Evolutionary conservation across 129 eudicot genomes (phyloP).

Genomic region (Pseudognaphalium luteoalbum): DNA sequence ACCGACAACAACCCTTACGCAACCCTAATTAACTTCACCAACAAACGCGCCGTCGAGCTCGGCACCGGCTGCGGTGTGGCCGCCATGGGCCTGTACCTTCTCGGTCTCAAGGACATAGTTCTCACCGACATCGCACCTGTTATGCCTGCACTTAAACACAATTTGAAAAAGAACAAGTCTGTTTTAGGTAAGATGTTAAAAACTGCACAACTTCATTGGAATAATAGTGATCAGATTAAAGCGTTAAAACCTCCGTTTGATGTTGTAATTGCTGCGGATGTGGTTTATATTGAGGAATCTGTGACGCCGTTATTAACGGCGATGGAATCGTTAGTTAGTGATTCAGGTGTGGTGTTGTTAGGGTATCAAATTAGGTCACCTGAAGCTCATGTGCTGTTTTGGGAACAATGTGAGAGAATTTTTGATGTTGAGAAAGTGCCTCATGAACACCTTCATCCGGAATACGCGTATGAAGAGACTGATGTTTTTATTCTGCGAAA

Average conservation of each 20-base stretch:
- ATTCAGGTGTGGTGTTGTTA: conserved; percentile 66
- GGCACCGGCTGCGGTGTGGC: conserved; percentile 94
- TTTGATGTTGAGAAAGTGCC: conserved; percentile 67
- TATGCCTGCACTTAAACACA: conserved; percentile 86
- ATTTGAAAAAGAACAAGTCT: conserved; percentile 69
- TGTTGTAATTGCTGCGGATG: conserved; percentile 80
- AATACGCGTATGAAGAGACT: conserved; percentile 78
- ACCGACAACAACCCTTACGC: conserved; percentile 26
- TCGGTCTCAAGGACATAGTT: conserved; percentile 68
- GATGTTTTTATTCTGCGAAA: conserved; percentile 75
- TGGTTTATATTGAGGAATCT: conserved; percentile 86
- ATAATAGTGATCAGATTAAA: conserved; percentile 52
- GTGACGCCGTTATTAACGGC: conserved; percentile 62
- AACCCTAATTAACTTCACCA: conserved; percentile 50
- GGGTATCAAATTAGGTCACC: conserved; percentile 87
- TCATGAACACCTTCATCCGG: conserved; percentile 77
- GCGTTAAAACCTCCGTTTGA: conserved; percentile 67
- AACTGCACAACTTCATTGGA: conserved; percentile 64
- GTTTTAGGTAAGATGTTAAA: conserved; percentile 62
- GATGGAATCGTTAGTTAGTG: conserved; percentile 64
- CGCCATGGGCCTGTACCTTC: conserved; percentile 73
- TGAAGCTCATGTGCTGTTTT: conserved; percentile 79
- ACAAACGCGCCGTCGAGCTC: conserved; percentile 76
- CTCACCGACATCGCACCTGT: conserved; percentile 89
- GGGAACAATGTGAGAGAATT: conserved; percentile 66